phyloP scores from a whole-genome alignment of 768 basidiomycete genomes.

The Pleurotus platypus region DNA sequence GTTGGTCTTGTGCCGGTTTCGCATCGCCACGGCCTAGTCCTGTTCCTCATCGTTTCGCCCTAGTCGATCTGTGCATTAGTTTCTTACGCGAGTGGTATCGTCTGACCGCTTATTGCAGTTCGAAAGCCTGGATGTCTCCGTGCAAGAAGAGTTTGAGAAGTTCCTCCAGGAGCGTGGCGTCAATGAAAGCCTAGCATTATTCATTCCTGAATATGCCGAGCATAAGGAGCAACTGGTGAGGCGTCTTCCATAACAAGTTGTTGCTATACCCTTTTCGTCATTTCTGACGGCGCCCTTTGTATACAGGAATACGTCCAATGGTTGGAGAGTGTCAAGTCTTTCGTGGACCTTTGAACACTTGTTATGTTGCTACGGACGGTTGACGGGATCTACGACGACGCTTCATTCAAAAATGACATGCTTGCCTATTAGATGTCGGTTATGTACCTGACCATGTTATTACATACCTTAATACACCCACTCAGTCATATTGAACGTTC shows the following conservation, averaged over 20 bases:
- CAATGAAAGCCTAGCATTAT: constrained; percentile 74
- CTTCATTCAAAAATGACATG: constrained; percentile 1
- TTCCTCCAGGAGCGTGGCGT: constrained; percentile 90
- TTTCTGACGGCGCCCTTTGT: constrained; percentile 7
- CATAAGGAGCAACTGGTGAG: constrained; percentile 91
- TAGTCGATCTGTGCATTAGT: constrained; percentile 1
- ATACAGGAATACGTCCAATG: constrained; percentile 87
- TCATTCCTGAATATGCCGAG: constrained; percentile 86
- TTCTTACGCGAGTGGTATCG: not conserved
- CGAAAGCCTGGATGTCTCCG: constrained; percentile 79
- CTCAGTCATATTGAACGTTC: constrained; percentile 1
- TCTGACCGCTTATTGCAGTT: constrained; percentile 45
- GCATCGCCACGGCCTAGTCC: constrained; percentile 5
- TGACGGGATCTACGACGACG: constrained; percentile 8
- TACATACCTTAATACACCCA: constrained; percentile 8
- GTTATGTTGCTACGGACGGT: constrained; percentile 2
- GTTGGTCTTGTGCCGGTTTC: not conserved
- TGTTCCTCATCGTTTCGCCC: not conserved
- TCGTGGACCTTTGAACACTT: constrained; percentile 58
- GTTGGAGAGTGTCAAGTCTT: constrained; percentile 78
- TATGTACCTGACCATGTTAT: constrained; percentile 7
- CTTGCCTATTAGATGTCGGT: constrained; percentile 4
- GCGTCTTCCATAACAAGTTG: constrained; percentile 7
- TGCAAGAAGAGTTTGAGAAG: constrained; percentile 91
- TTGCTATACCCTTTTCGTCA: constrained; percentile 3